Evolutionary conservation across 129 eudicot species (phyloP), one percentile per base, ranked within the genome.

Genomic region (Escallonia herrerae): DNA sequence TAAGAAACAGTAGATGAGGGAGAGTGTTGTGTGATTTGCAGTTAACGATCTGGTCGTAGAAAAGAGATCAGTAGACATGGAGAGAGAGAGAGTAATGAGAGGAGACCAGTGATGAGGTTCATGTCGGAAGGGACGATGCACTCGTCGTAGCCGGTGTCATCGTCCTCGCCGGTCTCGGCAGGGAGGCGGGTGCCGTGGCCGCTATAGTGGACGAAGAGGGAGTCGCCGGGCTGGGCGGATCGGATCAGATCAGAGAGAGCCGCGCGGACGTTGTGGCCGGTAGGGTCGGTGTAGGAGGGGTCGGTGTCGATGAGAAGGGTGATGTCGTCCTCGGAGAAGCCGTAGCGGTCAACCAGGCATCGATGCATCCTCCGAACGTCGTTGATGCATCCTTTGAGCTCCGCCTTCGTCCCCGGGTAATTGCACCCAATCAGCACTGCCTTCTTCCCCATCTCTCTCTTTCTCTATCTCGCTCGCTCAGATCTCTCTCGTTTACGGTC

Each of bases 101-200:
- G 3, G 15, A 40, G 3, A 87, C 95, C 96, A 2, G 89, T 85
- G 15, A 91, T 91, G 14, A 91, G 87, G 54, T 91, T 91, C 85
- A 91, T 87, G 43, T 88, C 98, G 43, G 75, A 58, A 5, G 98
- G 98, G 15, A 91, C 98, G 66, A 91, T 85, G 66, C 98, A 91
- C 96, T 91, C 98, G 42, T 91, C 98, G 65, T 80, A 91, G 44
- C 98, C 98, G 3, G 98, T 91, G 50, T 88, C 96, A 43, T 91
- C 98, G 57, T 80, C 82, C 67, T 91, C 96, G 40, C 97, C 97
- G 12, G 91, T 76, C 82, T 91, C 98, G 8, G 98, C 95, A 1
- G 97, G 97, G 7, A 91, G 79, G 1, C 97, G 82, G 38, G 97
- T 91, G 22, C 97, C 97, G 65, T 91, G 97, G 11, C 97, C 97